Conservation (phyloP, 495 filamentous ascomycete species). For the Elasticomyces elasticus region DNA sequence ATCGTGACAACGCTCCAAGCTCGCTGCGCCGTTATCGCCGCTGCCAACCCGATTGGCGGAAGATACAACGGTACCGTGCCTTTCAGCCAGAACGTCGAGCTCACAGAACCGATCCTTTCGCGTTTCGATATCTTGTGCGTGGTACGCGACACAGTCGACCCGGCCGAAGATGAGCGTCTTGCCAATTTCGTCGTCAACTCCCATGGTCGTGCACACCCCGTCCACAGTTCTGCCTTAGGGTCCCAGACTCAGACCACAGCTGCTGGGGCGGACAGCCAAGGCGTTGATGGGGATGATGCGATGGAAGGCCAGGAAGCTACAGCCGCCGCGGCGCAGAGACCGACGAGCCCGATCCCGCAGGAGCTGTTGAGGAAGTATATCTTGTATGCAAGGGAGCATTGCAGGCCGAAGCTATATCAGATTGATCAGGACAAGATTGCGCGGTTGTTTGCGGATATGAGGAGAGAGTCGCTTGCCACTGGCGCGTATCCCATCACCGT, state of each 20-base stretch:
- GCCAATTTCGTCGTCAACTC: constrained; percentile 92
- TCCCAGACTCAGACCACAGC: constrained; percentile 11
- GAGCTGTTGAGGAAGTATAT: constrained; percentile 95
- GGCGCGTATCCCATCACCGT: constrained; percentile 98
- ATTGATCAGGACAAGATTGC: constrained; percentile 98
- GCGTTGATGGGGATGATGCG: constrained; percentile 49
- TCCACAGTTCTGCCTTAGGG: constrained; percentile 38
- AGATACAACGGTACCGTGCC: constrained; percentile 95
- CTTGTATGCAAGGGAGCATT: constrained; percentile 84
- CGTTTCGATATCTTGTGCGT: constrained; percentile 99
- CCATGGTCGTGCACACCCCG: constrained; percentile 80
- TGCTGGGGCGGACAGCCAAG: constrained; percentile 43
- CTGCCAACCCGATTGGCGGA: constrained; percentile 92
- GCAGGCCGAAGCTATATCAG: constrained; percentile 86
- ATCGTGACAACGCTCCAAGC: constrained; percentile 97
- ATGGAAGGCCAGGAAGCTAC: constrained; percentile 38
- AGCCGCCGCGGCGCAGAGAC: constrained; percentile 46
- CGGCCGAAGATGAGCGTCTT: constrained; percentile 85
- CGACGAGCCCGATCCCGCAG: constrained; percentile 62
- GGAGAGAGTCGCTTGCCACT: constrained; percentile 80
- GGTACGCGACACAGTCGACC: constrained; percentile 94
- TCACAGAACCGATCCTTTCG: constrained; percentile 94
- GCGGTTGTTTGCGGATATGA: constrained; percentile 90
- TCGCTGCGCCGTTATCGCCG: constrained; percentile 93
- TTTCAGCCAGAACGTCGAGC: constrained; percentile 89